Evolutionary conservation across 2,329 filamentous ascomycete genomes (phyloP).

Genomic region (Talaromyces piceae): DNA sequence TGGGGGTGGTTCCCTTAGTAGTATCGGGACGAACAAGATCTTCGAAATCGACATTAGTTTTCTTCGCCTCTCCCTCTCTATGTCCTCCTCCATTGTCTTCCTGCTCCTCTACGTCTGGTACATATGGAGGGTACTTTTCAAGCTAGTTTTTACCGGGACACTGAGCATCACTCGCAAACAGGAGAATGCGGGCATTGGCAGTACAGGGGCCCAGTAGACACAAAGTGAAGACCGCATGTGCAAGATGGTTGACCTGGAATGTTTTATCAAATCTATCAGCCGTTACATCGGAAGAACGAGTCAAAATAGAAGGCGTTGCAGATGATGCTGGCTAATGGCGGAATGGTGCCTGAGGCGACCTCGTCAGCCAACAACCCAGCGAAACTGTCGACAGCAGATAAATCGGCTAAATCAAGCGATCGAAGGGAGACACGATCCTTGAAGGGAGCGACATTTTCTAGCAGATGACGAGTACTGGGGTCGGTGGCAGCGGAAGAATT

Average conservation of each 20-base stretch:
- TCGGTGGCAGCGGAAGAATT: slow-evolving; percentile 20
- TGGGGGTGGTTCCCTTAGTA: neutral
- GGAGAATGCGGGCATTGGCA: slow-evolving; percentile 19
- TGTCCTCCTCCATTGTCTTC: neutral
- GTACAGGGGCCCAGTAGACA: slow-evolving; percentile 25
- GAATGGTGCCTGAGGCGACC: slow-evolving; percentile 22
- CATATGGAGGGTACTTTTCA: slow-evolving; percentile 27
- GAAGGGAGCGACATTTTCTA: slow-evolving; percentile 14
- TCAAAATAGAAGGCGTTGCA: slow-evolving; percentile 36
- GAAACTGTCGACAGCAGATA: slow-evolving; percentile 27
- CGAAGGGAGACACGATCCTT: slow-evolving; percentile 17
- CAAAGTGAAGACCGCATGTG: slow-evolving; percentile 33
- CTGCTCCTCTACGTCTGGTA: slow-evolving; percentile 21
- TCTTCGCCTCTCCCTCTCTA: too few relatives aligned
- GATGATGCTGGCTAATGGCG: slow-evolving; percentile 29
- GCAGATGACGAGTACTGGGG: slow-evolving; percentile 21
- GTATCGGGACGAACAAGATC: neutral
- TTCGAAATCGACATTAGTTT: neutral
- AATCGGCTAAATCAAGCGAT: slow-evolving; percentile 16
- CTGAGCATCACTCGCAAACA: slow-evolving; percentile 30
- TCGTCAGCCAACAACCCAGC: slow-evolving; percentile 17
- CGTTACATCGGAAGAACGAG: slow-evolving; percentile 24
- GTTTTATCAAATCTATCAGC: slow-evolving; percentile 32
- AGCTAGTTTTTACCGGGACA: slow-evolving; percentile 34
- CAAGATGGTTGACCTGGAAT: slow-evolving; percentile 35